Evolutionary conservation across 306 rosid species (phyloP), one percentile per base, ranked within the genome.

Genomic region (Rosa multiflora): DNA sequence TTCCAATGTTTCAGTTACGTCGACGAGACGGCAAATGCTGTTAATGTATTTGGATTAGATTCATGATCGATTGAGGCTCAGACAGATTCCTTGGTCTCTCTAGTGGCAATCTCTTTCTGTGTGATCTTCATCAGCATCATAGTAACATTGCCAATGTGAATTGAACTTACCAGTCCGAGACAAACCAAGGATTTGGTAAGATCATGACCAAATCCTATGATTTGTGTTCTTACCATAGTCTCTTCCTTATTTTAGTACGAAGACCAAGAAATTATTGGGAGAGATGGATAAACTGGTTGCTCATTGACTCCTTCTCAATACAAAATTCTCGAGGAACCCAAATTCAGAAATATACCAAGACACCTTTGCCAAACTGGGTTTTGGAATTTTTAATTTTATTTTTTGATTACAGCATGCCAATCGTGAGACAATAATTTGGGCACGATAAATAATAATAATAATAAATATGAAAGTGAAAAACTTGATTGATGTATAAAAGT

Each of bases 1-100:
- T 29, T 63, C 46, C 70, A 75, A 61, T 49, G 11, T 26, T 23
- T 51, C 56, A 74, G 20, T 74, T 74, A 42, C 26, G 78, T 75
- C 18, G 10, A n/a, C 10, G 55, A 44, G 58, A 75, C 29, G 70
- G 39, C 15, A 58, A 40, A 21, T 13, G 29, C 14, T 15, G 72
- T 39, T 67, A 5, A 15, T 43, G 59, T 10, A 51, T 29, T 40
- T 58, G 14, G 53, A 37, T 40, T 42, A 32, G 32, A 37, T 40
- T 43, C 40, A 73, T 74, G 52, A 40, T 21, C 42, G 11, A 53
- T 17, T 5, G 13, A 13, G 8, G 29, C 37, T 49, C 37, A 55
- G 23, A 40, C 3, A 42, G 11, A 59, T 10, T 29, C 46, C 59
- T 44, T 51, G 1, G 23, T 58, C 26, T 20, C 26, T 74, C 10